Evolutionary conservation across 179 eudicot species (phyloP).

Genomic region (Kewa caespitosa): DNA sequence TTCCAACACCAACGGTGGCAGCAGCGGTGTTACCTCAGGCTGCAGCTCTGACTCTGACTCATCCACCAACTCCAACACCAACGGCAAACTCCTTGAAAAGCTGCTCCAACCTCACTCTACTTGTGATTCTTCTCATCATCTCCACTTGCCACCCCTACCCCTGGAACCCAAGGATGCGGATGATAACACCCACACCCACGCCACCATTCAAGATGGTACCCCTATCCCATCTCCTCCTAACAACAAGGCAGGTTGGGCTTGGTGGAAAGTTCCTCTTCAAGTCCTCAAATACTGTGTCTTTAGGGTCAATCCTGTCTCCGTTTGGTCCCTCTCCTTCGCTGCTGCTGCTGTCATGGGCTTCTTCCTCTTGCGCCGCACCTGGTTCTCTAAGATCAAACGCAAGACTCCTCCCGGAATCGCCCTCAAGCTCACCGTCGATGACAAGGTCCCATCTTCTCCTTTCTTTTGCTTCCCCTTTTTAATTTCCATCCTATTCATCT

Average conservation of each 20-base stretch:
- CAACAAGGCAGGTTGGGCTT: constrained; percentile 45
- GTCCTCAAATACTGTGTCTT: constrained; percentile 63
- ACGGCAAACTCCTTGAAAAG: background rate
- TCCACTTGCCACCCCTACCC: background rate
- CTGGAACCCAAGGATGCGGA: constrained; percentile 11
- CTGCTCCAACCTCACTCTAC: constrained; percentile 26
- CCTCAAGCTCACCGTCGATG: constrained; percentile 68
- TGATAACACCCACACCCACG: constrained; percentile 23
- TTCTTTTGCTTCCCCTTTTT: background rate
- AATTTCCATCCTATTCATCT: too few species aligned
- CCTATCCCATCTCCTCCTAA: too few species aligned
- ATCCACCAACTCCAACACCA: background rate
- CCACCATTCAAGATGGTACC: too few species aligned
- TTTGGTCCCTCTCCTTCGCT: constrained; percentile 82
- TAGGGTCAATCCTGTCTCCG: constrained; percentile 71
- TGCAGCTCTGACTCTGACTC: background rate
- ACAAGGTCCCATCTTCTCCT: constrained; percentile 48
- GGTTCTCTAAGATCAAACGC: constrained; percentile 68
- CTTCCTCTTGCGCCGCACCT: constrained; percentile 60
- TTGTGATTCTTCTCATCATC: background rate
- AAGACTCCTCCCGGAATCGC: constrained; percentile 47
- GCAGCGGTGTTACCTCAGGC: background rate
- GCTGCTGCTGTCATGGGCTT: constrained; percentile 86
- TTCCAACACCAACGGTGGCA: background rate
- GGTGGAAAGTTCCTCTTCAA: constrained; percentile 94